Evolutionary conservation across 2,329 filamentous ascomycete genomes (phyloP).

Genomic region (Colletotrichum sp.): DNA sequence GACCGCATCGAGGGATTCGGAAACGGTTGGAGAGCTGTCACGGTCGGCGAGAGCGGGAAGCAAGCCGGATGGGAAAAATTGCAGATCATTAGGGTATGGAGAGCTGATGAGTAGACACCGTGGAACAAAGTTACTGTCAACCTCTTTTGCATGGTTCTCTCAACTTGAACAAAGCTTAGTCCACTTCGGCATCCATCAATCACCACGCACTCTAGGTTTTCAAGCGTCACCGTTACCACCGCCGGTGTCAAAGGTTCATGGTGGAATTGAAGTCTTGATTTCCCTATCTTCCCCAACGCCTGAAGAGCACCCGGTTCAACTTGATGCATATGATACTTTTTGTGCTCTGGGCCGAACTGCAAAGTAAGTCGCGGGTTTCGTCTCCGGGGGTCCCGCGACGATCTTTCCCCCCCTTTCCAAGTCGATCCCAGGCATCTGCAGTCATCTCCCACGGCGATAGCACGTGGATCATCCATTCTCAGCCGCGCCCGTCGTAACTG

Average conservation of each 20-base stretch:
- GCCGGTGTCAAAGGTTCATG: not conserved
- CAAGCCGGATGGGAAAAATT: constrained; percentile 94
- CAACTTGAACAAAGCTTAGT: not conserved
- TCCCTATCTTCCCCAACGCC: constrained; percentile 15
- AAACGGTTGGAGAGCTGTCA: constrained; percentile 72
- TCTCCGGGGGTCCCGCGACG: not conserved
- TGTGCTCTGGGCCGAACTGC: not conserved
- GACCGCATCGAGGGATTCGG: constrained; percentile 52
- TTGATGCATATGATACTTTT: constrained; percentile 7
- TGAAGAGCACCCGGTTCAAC: constrained; percentile 16
- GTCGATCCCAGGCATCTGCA: not conserved
- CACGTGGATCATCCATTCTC: not conserved
- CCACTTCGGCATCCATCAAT: not conserved
- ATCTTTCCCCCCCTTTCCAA: not conserved
- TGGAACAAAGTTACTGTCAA: not conserved
- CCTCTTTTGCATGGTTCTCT: not conserved
- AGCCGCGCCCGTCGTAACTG: not conserved
- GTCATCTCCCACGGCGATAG: not conserved
- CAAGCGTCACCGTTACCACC: not conserved
- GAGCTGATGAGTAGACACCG: constrained; percentile 36
- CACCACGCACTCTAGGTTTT: not conserved
- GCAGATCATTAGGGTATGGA: constrained; percentile 87
- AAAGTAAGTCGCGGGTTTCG: constrained; percentile 8
- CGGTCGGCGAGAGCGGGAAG: constrained; percentile 82
- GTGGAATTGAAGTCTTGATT: constrained; percentile 17